Base-by-base conservation (phyloP, 2,329 filamentous ascomycete species). In the Leptographium wingfieldii region DNA sequence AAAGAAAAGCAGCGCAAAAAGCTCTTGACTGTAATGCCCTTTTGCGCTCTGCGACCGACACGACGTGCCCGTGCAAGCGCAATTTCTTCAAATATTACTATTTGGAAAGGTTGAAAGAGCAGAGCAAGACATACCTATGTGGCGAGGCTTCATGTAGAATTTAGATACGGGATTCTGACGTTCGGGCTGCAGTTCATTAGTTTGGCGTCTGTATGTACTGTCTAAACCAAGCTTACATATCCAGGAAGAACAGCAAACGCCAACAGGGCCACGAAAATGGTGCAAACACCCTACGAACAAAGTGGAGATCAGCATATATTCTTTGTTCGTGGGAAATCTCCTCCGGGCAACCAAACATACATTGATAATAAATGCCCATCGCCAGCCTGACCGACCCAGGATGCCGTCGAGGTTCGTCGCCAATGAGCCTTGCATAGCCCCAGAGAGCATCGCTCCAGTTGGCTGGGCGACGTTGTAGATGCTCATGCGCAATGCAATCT, bases 281-380 rank as follows among this genome's bases (percentile, higher is more conserved):
- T 61, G 49, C 57, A 61, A 3, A 57, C 38, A 2, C 60, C 60
- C 53, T 55, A 31, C 6, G 4, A 38, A 12, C 5, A 52, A 14
- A 52, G 11, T 27, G 27, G 14, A 31, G 29, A 11, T 29, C 12
- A 31, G 14, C 29, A 57, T 1, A 10, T 7, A 19, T n/a, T 35
- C 22, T 11, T 33, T 40, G 29, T 31, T 31, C 5, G 7, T 31
- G 29, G 29, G 29, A 4, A 31, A 7, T 31, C 29, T 31, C 29
- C 29, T 31, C 29, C 29, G 7, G 29, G 29, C 29, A n/a, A 22
- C 46, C 19, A 4, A 48, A 48, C 53, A 5, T 7, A 55, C 53
- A 25, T 61, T 61, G n/a, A 61, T 59, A 40, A 61, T 61, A 35
- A 61, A 61, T 4, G 60, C 57, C 60, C 60, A 61, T 6, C 60